Evolutionary conservation across 2,329 filamentous ascomycete species (phyloP).

Genomic region (Aschersonia sp.): DNA sequence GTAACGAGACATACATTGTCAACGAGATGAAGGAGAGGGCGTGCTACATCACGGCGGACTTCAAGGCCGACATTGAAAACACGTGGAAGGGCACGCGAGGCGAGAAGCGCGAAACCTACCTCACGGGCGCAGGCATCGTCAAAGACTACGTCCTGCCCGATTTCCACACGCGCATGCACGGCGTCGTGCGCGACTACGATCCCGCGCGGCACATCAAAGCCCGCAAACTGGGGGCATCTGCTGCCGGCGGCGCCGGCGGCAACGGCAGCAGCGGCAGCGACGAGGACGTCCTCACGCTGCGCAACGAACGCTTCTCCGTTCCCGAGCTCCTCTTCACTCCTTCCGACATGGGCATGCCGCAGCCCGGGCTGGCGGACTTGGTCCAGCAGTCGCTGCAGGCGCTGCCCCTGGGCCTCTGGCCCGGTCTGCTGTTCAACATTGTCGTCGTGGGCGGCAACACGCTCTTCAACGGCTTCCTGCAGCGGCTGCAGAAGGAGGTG

Average conservation of each 20-base stretch:
- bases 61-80: conserved; percentile 61
- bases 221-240: conserved; percentile 27
- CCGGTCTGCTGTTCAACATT: conserved; percentile 72
- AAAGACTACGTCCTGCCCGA: conserved; percentile 91
- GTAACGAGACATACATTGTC: conserved; percentile 83
- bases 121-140: conserved; percentile 46
- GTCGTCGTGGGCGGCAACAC: conserved; percentile 80
- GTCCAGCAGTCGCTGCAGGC: conserved; percentile 62
- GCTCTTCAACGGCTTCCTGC: conserved; percentile 65
- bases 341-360: conserved; percentile 68
- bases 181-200: conserved; percentile 66
- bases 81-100: conserved; percentile 68
- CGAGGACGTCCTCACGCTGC: conserved; percentile 74
- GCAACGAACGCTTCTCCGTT: conserved; percentile 82
- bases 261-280: conserved; percentile 7
- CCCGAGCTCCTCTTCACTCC: conserved; percentile 86
- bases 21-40: conserved; percentile 91
- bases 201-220: conserved; percentile 42
- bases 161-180: conserved; percentile 44
- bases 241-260: conserved; percentile 10
- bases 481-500: conserved; percentile 63
- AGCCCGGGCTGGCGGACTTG: conserved; percentile 71
- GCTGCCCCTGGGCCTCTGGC: conserved; percentile 72
- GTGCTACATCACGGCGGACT: conserved; percentile 71
- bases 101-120: conserved; percentile 34